Evolutionary conservation across 129 eudicot species (phyloP), one percentile per base, ranked within the genome.

Genomic region (Ambrosia trifida): DNA sequence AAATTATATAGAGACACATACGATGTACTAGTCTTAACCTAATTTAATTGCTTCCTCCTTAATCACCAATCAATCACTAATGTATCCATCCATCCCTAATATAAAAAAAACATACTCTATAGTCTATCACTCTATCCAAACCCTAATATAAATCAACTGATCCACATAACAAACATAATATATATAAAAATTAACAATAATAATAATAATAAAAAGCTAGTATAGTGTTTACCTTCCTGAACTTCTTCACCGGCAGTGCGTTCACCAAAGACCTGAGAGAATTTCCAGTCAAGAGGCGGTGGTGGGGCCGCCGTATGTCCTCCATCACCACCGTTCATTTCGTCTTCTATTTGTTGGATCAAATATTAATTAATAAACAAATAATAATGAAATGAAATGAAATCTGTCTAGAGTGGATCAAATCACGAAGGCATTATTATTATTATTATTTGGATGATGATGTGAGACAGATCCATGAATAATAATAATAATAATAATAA

Each of bases 211-310:
- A 43, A 67, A 10, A 51, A 45, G 60, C 68, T 66, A 66, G 12
- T 69, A 0, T 0, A 24, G 28, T 24, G 28, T 24, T 32, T 77
- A 84, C 88, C 83, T 77, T 84, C 94, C 17, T 87, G 88, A 50
- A 84, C 91, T 83, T 83, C 88, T 67, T 89, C 94, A 19, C 90
- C 96, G 58, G 91, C 85, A 40, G 85, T 65, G 11, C 87, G 84
- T 70, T 87, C 96, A 51, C 90, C 96, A 16, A 87, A 86, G 7
- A 86, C 93, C 90, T 89, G 90, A 47, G 93, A 84, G 70, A 86
- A 89, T 72, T 85, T 89, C 96, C 96, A 89, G 70, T 89, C 94
- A 51, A 89, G 88, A 85, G 96, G 83, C 80, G 85, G 74, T 33
- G 88, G 90, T 65, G 88, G 82, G 28, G 81, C 84, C 72, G 85